Base-by-base conservation (phyloP, 495 filamentous ascomycete species). In the Tuber indicum region DNA sequence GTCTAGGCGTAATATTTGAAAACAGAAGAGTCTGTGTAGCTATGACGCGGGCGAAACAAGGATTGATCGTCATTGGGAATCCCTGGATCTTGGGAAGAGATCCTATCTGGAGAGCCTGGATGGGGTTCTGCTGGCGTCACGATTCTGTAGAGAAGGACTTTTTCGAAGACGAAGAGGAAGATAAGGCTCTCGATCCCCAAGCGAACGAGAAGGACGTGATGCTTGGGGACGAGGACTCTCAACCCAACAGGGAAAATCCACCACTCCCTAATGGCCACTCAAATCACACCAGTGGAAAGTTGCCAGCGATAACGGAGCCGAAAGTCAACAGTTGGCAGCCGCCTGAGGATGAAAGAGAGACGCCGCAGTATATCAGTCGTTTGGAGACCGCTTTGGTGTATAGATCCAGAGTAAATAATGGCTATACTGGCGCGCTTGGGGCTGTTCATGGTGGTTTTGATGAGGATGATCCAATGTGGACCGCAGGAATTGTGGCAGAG, bases 11-110 rank as follows among this genome's bases (percentile, higher is more conserved):
- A 26, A 81, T 90, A 12, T 83, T 85, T 70, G 85, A 87, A 81
- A 82, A 84, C 14, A 86, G 86, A 74, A 84, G 85, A 77, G 84
- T 87, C 74, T 89, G 89, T 79, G 87, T 89, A 6, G 88, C 88
- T 10, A 77, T 90, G n/a, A 89, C 88, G 14, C 81, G 88, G 49
- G 88, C 88, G 14, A 88, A 87, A 76, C 82, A 86, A 81, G 88
- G 87, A 1, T 79, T 89, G 45, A 82, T 89, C 62, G 84, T 89
- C 23, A 84, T 90, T 75, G 88, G 88, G 7, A 86, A 85, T 75
- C 84, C 86, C 26, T 84, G 85, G 76, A 82, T 89, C 42, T 74
- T 90, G 71, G 82, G 80, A 44, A 78, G 81, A 45, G 86, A 87
- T 75, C 79, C 82, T 26, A 74, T 82, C 70, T 90, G 88, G 88